Evolutionary conservation across 2,329 filamentous ascomycete species (phyloP).

Genomic region (Blastomyces gilchristii): DNA sequence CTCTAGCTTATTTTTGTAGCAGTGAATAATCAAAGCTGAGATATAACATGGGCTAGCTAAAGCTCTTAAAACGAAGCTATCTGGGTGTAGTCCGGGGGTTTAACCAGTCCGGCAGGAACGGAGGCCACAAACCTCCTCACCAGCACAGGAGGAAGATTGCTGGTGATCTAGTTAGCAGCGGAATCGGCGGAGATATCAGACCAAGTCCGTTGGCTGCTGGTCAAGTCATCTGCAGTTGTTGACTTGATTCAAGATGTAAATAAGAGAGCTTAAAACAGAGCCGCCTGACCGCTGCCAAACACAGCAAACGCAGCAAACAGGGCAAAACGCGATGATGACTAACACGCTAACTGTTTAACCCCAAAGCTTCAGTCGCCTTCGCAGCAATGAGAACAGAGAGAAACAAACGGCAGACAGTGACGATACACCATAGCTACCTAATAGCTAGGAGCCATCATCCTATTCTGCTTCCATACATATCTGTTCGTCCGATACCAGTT

Average conservation of each 20-base stretch:
- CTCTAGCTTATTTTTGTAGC: not conserved
- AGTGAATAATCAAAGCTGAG: not conserved
- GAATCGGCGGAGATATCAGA: not conserved
- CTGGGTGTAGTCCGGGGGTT: not conserved
- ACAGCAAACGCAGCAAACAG: not conserved
- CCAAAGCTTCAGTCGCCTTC: not conserved
- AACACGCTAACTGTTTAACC: not conserved
- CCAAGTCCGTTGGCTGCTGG: not conserved
- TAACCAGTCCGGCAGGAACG: not conserved
- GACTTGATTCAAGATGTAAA: not conserved
- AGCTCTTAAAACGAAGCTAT: not conserved
- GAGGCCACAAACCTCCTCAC: not conserved
- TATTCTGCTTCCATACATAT: not conserved
- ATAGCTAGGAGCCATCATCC: not conserved
- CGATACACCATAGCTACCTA: not conserved
- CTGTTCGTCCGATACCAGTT: not conserved
- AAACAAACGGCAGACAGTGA: not conserved
- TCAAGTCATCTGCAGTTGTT: constrained; percentile 6
- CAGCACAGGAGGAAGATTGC: not conserved
- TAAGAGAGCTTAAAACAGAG: not conserved
- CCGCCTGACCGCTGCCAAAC: not conserved
- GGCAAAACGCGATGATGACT: not conserved
- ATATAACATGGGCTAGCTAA: not conserved
- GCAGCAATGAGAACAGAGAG: not conserved
- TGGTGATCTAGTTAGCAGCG: not conserved